Evolutionary conservation across 352 stramenopile genomes (phyloP).

Genomic region (Pythium insidiosum): DNA sequence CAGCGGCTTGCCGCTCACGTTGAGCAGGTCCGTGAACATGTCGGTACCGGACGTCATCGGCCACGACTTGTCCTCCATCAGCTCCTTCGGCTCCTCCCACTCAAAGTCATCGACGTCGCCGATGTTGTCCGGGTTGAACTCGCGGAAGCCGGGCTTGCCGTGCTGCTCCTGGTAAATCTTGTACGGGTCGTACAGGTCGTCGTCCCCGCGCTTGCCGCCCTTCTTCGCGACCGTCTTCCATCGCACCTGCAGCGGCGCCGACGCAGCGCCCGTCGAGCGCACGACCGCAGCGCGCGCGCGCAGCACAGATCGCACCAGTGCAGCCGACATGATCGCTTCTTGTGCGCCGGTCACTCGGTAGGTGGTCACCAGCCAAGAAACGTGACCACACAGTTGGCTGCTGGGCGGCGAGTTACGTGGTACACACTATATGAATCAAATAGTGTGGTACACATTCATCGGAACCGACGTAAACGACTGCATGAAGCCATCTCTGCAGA

Average conservation of each 20-base stretch:
- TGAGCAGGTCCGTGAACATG: slow-evolving; percentile 75
- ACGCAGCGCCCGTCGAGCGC: background rate
- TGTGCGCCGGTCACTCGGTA: slow-evolving; percentile 1
- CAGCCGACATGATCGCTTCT: slow-evolving; percentile 24
- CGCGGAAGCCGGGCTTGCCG: slow-evolving; percentile 62
- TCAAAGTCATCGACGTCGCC: slow-evolving; percentile 44
- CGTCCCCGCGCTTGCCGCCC: slow-evolving; percentile 6
- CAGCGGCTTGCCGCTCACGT: slow-evolving; percentile 48
- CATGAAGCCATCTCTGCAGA: too few species aligned
- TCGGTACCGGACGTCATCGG: slow-evolving; percentile 68
- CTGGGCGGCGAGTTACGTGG: background rate
- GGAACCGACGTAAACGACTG: background rate
- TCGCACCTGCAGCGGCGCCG: slow-evolving; percentile 2
- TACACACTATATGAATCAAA: background rate
- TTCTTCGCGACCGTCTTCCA: slow-evolving; percentile 8
- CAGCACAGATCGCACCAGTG: slow-evolving; percentile 33
- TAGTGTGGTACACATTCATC: background rate
- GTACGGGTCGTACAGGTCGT: slow-evolving; percentile 75
- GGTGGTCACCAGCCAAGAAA: slow-evolving; percentile 17
- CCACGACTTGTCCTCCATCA: slow-evolving; percentile 89
- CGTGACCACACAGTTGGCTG: background rate
- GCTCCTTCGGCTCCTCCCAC: slow-evolving; percentile 66
- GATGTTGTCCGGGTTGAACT: slow-evolving; percentile 70
- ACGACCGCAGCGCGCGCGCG: slow-evolving; percentile 10
- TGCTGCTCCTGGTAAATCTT: slow-evolving; percentile 69